phyloP scores from a whole-genome alignment of 1,284 basidiomycete genomes.

The Omphalotus olearius region DNA sequence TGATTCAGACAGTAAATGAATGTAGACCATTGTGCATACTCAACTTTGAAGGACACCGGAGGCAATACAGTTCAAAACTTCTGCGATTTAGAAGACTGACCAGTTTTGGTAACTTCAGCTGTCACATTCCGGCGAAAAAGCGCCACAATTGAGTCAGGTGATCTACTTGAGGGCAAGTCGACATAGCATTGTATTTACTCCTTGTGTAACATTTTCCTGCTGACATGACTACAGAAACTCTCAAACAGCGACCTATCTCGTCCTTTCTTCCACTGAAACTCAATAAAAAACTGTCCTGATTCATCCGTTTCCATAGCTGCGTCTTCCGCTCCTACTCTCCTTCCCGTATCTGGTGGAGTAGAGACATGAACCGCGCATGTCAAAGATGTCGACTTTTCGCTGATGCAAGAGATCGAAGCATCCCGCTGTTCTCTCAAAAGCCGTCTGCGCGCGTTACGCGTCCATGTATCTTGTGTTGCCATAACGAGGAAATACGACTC shows the following conservation, averaged over 20 bases:
- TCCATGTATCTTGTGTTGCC: conserved; percentile 68
- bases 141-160: too few relatives aligned
- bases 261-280: conserved; percentile 65
- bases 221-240: conserved; percentile 62
- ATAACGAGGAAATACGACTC: conserved; percentile 29
- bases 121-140: too few relatives aligned
- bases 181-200: too few relatives aligned
- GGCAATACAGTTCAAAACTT: too few relatives aligned
- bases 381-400: conserved; percentile 18
- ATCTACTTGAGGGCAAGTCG: too few relatives aligned
- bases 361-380: conserved; percentile 19
- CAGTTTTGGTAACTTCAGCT: too few relatives aligned
- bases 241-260: conserved; percentile 59
- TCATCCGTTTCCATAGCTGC: conserved; percentile 6
- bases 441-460: conserved; percentile 56
- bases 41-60: too few relatives aligned
- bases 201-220: conserved; percentile 24
- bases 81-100: too few relatives aligned
- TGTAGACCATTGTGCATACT: too few relatives aligned
- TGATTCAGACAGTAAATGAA: too few relatives aligned
- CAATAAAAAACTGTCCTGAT: conserved; percentile 22
- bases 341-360: conserved; percentile 6
- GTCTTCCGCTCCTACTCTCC: conserved; percentile 8
- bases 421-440: conserved; percentile 3
- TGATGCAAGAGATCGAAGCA: not conserved